Conservation (phyloP, 2,329 filamentous ascomycete species). For the Cladophialophora carrionii region DNA sequence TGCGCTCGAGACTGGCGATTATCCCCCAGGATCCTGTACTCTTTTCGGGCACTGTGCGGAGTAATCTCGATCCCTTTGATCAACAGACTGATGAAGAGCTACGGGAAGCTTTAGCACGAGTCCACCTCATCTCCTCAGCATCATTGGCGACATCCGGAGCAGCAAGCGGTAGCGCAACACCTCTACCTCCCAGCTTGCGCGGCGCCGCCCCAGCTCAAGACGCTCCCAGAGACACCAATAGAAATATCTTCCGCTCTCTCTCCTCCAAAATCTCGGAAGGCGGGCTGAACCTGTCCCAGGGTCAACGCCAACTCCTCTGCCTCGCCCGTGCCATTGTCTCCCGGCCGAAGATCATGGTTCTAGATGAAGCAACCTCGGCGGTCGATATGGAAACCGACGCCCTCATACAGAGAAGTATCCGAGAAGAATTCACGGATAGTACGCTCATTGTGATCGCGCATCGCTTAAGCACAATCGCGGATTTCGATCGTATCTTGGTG, state of each 20-base stretch:
- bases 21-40: constrained; percentile 83
- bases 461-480: constrained; percentile 73
- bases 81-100: constrained; percentile 70
- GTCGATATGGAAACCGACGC: constrained; percentile 77
- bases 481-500: constrained; percentile 75
- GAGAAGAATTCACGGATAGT: constrained; percentile 69
- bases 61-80: constrained; percentile 76
- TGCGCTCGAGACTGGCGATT: constrained; percentile 75
- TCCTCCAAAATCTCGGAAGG: constrained; percentile 69
- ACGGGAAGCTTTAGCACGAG: constrained; percentile 68
- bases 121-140: constrained; percentile 63
- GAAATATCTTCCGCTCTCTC: constrained; percentile 68
- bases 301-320: constrained; percentile 75
- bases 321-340: constrained; percentile 73
- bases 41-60: constrained; percentile 76
- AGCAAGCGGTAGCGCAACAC: constrained; percentile 34
- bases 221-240: constrained; percentile 53
- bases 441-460: constrained; percentile 77
- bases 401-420: constrained; percentile 72
- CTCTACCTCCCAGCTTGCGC: constrained; percentile 10
- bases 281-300: constrained; percentile 74
- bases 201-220: constrained; percentile 54
- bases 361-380: constrained; percentile 78
- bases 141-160: constrained; percentile 29
- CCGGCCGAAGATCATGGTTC: constrained; percentile 74